Evolutionary conservation across 139 green algal genomes (phyloP).

Genomic region (Chlorella sp.): DNA sequence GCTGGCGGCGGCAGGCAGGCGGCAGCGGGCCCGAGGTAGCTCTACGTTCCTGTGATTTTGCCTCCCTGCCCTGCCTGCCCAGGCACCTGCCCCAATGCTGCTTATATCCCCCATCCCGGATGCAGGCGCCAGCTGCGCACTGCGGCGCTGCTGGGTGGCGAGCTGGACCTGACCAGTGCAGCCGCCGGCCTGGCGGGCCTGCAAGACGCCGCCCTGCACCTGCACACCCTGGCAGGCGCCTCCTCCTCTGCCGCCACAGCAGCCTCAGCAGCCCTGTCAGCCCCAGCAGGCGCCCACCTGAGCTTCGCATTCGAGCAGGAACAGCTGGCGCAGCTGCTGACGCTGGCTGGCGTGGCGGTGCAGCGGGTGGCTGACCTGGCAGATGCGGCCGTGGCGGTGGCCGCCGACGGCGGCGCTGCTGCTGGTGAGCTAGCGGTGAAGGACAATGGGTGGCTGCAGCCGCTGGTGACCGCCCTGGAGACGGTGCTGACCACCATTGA

Average conservation of each 20-base stretch:
- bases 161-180: neutral
- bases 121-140: slow-evolving; percentile 9
- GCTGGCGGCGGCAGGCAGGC: too few species aligned
- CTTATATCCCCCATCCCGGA: neutral
- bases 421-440: neutral
- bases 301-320: neutral
- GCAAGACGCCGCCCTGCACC: neutral
- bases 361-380: slow-evolving; percentile 31
- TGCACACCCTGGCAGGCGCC: neutral
- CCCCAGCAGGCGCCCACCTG: neutral
- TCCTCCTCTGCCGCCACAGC: neutral
- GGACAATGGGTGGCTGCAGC: slow-evolving; percentile 70
- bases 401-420: neutral
- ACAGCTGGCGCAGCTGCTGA: slow-evolving; percentile 6
- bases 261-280: neutral
- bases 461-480: slow-evolving; percentile 78
- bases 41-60: neutral
- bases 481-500: slow-evolving; percentile 61
- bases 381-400: slow-evolving; percentile 2
- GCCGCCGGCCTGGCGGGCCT: slow-evolving; percentile 5
- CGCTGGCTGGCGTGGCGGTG: neutral
- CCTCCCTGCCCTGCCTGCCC: neutral
- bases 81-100: too few species aligned
- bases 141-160: neutral
- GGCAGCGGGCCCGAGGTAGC: neutral